Base-by-base conservation (phyloP, 805 yeast species). In the Naumovozyma dairenensis region DNA sequence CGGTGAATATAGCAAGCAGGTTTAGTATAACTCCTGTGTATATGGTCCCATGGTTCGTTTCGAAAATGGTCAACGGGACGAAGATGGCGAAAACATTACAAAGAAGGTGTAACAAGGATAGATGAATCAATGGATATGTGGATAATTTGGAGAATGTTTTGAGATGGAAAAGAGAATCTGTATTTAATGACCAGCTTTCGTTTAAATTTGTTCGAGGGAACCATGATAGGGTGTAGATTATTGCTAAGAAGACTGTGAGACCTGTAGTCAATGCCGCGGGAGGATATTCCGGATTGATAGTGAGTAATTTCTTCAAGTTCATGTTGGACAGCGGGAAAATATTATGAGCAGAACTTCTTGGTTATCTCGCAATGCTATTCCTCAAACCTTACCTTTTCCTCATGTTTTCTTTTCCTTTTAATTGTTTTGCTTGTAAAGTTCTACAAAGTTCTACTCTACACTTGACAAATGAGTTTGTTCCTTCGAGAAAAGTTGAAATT, bases 1-100 rank as follows among this genome's bases (percentile, higher is more conserved):
- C 95, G 2, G 89, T 69, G 4, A 73, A 55, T 1, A 79, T 75
- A 2, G 94, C 82, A 31, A 80, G 57, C 17, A 81, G 49, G 53
- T 84, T 85, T 36, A 86, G 62, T 12, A 85, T 77, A 29, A 86
- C 65, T 4, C 93, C 95, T 4, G 94, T 80, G 55, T 83, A 74
- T 3, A 85, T 80, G 0, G 96, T 84, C 5, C 96, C 96, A 48
- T 83, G 79, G 16, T 59, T 53, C 36, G 67, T 61, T 62, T 85
- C 96, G 55, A 77, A 85, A 33, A 66, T 63, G 9, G 77, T 63
- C 46, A 84, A 54, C 15, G 81, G 74, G 1, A 79, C 69, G 37
- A 70, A 62, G 29, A 85, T 51, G 1, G 79, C 69, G 25, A 73
- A 39, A 6, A 72, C 37, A 46, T 83, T 84, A 46, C 80, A 57